A percentile compares a stretch with the other conserved stretches of the same genome.
phyloP scores from a whole-genome alignment of 345 rosid species.

The Toxicodendron radicans region DNA sequence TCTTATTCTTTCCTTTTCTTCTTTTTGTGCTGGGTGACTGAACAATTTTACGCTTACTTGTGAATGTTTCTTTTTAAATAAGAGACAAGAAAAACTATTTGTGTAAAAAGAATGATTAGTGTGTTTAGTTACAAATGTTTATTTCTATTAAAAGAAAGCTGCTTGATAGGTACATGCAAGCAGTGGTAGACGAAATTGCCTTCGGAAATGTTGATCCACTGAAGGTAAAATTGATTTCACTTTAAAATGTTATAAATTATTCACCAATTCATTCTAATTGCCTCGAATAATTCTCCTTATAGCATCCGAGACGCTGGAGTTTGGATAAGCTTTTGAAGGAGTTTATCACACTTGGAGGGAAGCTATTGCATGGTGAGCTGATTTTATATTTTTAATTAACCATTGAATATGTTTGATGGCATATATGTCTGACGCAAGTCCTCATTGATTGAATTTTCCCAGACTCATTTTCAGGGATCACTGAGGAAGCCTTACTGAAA shows the following conservation, averaged over 20 bases:
- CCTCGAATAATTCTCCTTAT: slow-evolving; percentile 24
- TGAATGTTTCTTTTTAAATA: neutral
- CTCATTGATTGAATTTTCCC: slow-evolving; percentile 28
- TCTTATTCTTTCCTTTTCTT: neutral
- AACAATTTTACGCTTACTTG: neutral
- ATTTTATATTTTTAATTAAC: neutral
- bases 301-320: slow-evolving; percentile 88
- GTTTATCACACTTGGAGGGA: slow-evolving; percentile 57
- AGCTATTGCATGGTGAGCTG: slow-evolving; percentile 64
- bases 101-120: neutral
- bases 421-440: slow-evolving; percentile 2
- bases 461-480: slow-evolving; percentile 60
- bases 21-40: neutral
- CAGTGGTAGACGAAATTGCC: slow-evolving; percentile 83
- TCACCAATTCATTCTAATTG: slow-evolving; percentile 25
- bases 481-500: slow-evolving; percentile 47
- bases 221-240: slow-evolving; percentile 47
- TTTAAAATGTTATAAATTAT: slow-evolving; percentile 12
- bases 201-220: slow-evolving; percentile 59
- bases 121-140: slow-evolving; percentile 15
- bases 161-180: slow-evolving; percentile 86
- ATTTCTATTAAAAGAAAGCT: slow-evolving; percentile 14
- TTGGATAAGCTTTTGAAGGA: slow-evolving; percentile 69
- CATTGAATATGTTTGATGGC: slow-evolving; percentile 3
- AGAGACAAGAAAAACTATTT: too few relatives aligned